A percentile compares a stretch with the other conserved stretches of the same genome.
Evolutionary conservation across 371 early-diverging fungal species (phyloP).

Genomic region (Amoeboaphelidium occidentale): DNA sequence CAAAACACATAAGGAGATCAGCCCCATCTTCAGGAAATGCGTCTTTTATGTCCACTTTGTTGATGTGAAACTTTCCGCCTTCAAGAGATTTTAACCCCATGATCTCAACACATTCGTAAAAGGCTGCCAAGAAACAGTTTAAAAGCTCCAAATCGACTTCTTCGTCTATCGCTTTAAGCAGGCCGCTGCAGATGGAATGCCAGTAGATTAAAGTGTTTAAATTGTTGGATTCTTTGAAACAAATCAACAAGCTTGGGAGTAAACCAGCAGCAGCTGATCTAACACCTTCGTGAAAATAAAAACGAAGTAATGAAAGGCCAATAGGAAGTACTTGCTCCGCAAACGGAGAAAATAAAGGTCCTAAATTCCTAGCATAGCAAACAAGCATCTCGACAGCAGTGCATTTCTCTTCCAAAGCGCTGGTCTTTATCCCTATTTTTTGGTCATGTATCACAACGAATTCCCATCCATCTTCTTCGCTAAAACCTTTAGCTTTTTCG

Average conservation of each 20-base stretch:
- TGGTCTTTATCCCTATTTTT: constrained; percentile 81
- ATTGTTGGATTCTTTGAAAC: constrained; percentile 2
- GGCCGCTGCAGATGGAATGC: not conserved
- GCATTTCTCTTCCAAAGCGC: constrained; percentile 81
- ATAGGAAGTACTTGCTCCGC: constrained; percentile 51
- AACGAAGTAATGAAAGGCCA: constrained; percentile 65
- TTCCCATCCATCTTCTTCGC: constrained; percentile 87
- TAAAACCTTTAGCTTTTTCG: constrained; percentile 42
- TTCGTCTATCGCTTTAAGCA: constrained; percentile 4
- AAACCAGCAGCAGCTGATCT: constrained; percentile 58
- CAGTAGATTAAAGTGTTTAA: constrained; percentile 1
- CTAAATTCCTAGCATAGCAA: constrained; percentile 75
- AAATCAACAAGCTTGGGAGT: constrained; percentile 49
- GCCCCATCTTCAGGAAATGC: constrained; percentile 48
- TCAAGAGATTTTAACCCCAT: not conserved
- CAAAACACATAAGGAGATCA: constrained; percentile 49
- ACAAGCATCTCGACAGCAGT: constrained; percentile 91
- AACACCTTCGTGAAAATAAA: constrained; percentile 90
- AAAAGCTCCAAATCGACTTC: constrained; percentile 4
- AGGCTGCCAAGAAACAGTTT: not conserved
- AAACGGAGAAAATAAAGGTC: constrained; percentile 60
- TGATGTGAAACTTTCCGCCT: not conserved
- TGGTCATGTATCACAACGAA: constrained; percentile 59
- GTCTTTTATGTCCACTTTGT: constrained; percentile 6
- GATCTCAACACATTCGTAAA: not conserved